Evolutionary conservation across 495 filamentous ascomycete species (phyloP), one percentile per base, ranked within the genome.

Genomic region (Penicillium atrosanguineum): DNA sequence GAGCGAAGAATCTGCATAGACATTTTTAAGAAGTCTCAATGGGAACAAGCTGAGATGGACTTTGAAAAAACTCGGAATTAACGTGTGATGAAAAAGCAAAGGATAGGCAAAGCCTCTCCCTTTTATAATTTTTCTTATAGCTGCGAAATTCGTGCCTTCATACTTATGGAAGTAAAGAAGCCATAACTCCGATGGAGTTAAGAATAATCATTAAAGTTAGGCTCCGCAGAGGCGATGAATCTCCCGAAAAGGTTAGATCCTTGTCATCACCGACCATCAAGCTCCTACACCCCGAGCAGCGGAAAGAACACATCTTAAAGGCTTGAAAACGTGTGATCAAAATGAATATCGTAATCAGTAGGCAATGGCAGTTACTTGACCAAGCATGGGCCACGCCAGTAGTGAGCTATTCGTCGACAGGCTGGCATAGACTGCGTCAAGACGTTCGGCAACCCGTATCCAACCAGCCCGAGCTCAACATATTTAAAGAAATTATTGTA

Each of bases 1-100:
- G 61, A 63, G 41, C 43, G 50, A 46, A 61, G 61, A 36, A 55
- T 28, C 38, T 60, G 53, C n/a, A 50, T 47, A 15, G 61, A 55
- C 57, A 63, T 63, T 19, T 42, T 44, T 5, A 34, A 34, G 9
- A 34, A 34, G 3, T 2, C 3, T 11, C 25, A 11, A 40, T 3
- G 34, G 23, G 23, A 23, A 23, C 5, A 18, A 38, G 18, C 7
- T 12, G 15, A 31, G 14, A n/a, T 41, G 16, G 7, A 21, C 0
- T 6, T 6, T 18, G 19, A 9, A 29, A 20, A 37, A 20, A 40
- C 38, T 3, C 28, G 7, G 11, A 1, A 12, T 8, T 31, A 3
- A 34, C 11, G 1, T 15, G 31, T 34, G 31, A 14, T 34, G 31
- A 14, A 15, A 12, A 2, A 31, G 31, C 14, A 4, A 14, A 14